These are phyloP conservation scores for Carex cristatella DNA, from an alignment of 176 grass and related monocot genomes.

Conservation along the genomic window DNA sequence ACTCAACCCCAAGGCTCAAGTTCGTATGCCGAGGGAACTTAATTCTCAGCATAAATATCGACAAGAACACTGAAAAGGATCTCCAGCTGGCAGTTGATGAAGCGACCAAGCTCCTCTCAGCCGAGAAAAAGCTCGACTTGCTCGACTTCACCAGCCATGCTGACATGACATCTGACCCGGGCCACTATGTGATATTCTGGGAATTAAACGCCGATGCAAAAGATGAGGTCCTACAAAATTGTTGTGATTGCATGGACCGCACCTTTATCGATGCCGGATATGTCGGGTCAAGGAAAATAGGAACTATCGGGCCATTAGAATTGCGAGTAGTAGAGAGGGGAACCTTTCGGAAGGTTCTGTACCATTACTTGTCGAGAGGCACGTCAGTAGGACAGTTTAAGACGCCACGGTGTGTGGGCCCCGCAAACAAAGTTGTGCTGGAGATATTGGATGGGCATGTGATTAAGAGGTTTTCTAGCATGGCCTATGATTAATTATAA, in stretches of 20 bases:
- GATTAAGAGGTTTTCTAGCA: slow-evolving; percentile 27
- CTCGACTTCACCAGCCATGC: slow-evolving; percentile 80
- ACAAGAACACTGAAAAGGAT: slow-evolving; percentile 92
- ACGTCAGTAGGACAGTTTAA: slow-evolving; percentile 80
- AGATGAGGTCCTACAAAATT: slow-evolving; percentile 48
- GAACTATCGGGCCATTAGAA: slow-evolving; percentile 53
- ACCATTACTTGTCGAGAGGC: slow-evolving; percentile 46
- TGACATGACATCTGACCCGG: slow-evolving; percentile 45
- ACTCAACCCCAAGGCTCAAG: slow-evolving; percentile 78
- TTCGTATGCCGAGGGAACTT: slow-evolving; percentile 68
- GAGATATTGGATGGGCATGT: slow-evolving; percentile 42
- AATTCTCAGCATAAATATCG: slow-evolving; percentile 70
- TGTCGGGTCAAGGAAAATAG: slow-evolving; percentile 27
- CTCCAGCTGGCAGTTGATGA: slow-evolving; percentile 58
- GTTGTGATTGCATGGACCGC: slow-evolving; percentile 71
- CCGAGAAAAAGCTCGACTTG: slow-evolving; percentile 73
- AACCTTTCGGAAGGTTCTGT: slow-evolving; percentile 54
- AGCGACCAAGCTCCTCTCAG: slow-evolving; percentile 39
- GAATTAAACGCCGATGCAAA: slow-evolving; percentile 52
- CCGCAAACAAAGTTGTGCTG: slow-evolving; percentile 42
- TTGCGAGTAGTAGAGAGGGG: slow-evolving; percentile 43
- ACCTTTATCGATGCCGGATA: slow-evolving; percentile 59
- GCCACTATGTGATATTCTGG: slow-evolving; percentile 72
- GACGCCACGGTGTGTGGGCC: slow-evolving; percentile 47
- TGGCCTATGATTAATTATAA: slow-evolving; percentile 27